Conservation (phyloP, 257 asterid species). For the Przewalskia tangutica region DNA sequence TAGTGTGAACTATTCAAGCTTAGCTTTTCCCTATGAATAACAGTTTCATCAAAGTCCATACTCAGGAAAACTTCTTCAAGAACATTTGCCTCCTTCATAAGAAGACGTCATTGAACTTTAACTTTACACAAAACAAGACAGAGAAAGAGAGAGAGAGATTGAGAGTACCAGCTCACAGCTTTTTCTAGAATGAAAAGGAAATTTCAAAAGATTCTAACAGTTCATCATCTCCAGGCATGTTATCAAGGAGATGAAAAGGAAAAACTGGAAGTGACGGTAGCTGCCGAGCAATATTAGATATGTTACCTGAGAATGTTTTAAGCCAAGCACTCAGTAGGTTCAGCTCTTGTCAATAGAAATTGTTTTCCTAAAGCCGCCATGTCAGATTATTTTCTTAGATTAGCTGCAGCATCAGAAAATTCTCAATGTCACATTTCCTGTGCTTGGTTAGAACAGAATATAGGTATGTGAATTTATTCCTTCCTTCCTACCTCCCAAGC, state of each 20-base stretch:
- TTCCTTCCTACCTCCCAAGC: background rate
- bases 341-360: background rate
- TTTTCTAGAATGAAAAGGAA: background rate
- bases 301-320: background rate
- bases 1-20: background rate
- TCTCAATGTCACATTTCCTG: background rate
- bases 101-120: background rate
- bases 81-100: background rate
- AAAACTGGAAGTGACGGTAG: background rate
- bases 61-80: background rate
- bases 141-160: background rate
- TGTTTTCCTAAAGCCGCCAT: background rate
- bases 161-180: background rate
- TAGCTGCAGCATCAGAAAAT: background rate
- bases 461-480: background rate
- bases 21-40: background rate
- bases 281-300: background rate
- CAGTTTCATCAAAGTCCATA: background rate
- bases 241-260: background rate
- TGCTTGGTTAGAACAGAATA: background rate
- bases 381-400: background rate
- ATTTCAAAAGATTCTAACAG: background rate
- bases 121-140: background rate
- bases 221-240: background rate
- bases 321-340: background rate